Conservation (phyloP, 495 filamentous ascomycete species). For the Neurospora tetrasperma region DNA sequence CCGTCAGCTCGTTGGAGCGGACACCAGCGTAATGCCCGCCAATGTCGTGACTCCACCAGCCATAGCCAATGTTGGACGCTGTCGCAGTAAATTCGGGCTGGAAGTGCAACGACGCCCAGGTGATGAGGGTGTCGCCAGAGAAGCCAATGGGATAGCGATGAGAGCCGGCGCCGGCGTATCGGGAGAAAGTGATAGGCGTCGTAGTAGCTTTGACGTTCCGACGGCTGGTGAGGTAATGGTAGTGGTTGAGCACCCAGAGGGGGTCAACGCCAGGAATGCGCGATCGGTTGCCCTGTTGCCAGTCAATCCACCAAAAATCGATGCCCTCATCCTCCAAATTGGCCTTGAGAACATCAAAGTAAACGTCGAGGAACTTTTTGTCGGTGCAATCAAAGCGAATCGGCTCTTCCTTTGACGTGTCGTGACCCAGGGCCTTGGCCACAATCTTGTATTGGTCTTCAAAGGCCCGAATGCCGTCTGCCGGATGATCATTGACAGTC, state of each 20-base stretch:
- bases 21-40: conserved; percentile 45
- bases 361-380: conserved; percentile 44
- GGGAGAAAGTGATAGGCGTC: conserved; percentile 34
- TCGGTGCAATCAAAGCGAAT: conserved; percentile 45
- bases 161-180: conserved; percentile 48
- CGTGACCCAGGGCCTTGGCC: conserved; percentile 35
- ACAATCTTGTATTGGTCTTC: conserved; percentile 45
- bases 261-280: conserved; percentile 47
- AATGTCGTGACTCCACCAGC: conserved; percentile 58
- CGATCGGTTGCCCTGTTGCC: conserved; percentile 48
- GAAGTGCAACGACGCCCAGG: conserved; percentile 47
- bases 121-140: conserved; percentile 46
- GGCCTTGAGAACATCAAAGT: conserved; percentile 44
- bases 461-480: conserved; percentile 39
- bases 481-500: conserved; percentile 48
- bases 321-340: conserved; percentile 38
- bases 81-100: conserved; percentile 55
- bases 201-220: conserved; percentile 19
- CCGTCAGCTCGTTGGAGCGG: conserved; percentile 42
- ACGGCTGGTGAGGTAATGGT: conserved; percentile 42
- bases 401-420: conserved; percentile 33
- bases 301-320: conserved; percentile 56
- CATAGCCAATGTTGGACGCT: conserved; percentile 53
- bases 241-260: conserved; percentile 54
- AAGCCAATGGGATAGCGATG: conserved; percentile 54